Conservation (phyloP, 495 filamentous ascomycete species). For the Cairneyella variabilis region DNA sequence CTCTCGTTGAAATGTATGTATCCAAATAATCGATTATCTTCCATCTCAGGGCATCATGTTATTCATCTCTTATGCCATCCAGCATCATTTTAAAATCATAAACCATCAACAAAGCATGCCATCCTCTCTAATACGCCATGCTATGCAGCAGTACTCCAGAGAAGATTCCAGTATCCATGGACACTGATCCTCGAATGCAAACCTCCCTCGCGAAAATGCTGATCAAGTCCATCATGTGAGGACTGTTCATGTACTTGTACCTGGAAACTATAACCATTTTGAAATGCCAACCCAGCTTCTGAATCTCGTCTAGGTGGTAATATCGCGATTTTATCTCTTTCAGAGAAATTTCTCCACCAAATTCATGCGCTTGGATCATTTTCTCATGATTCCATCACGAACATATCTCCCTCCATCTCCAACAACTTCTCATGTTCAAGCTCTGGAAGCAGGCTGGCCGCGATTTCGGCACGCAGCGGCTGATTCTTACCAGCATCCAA, state of each 20-base stretch:
- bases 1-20: too few relatives aligned
- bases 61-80: too few relatives aligned
- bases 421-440: constrained; percentile 14
- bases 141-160: constrained; percentile 4
- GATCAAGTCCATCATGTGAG: too few relatives aligned
- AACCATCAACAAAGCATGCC: too few relatives aligned
- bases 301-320: too few relatives aligned
- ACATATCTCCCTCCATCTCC: constrained; percentile 13
- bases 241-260: too few relatives aligned
- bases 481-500: constrained; percentile 1
- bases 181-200: background rate
- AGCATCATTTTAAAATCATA: too few relatives aligned
- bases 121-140: constrained; percentile 4
- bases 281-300: too few relatives aligned
- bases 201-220: background rate
- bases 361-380: background rate
- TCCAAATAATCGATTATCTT: too few relatives aligned
- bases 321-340: too few relatives aligned
- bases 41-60: too few relatives aligned
- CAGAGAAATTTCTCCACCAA: background rate
- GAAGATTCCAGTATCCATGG: background rate
- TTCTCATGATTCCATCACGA: constrained; percentile 20
- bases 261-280: too few relatives aligned
- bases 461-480: background rate
- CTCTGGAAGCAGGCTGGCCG: background rate